Conservation (phyloP, 2,329 filamentous ascomycete genomes). For the Trichoderma endophyticum region DNA sequence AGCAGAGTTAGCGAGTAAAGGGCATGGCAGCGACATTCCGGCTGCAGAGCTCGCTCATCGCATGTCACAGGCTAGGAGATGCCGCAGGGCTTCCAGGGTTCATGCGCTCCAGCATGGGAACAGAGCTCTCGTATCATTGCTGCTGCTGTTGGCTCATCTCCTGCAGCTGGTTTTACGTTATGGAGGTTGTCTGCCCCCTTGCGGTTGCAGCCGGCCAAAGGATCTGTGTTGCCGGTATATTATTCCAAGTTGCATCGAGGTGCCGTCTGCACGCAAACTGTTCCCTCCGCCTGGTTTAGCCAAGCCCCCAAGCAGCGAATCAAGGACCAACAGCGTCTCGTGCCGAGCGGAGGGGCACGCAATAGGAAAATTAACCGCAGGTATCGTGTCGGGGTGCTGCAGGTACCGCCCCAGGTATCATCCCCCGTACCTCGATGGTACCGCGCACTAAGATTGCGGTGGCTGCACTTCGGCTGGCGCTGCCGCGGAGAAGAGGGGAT, state of each 20-base stretch:
- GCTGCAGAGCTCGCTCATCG: not conserved
- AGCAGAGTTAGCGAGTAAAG: not conserved
- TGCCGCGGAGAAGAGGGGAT: not conserved
- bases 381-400: not conserved
- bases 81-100: not conserved
- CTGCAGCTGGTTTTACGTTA: not conserved
- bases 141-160: not conserved
- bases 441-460: slow-evolving; percentile 1
- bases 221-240: not conserved
- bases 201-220: not conserved
- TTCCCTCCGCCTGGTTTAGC: not conserved
- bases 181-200: not conserved
- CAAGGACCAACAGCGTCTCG: not conserved
- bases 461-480: slow-evolving; percentile 6
- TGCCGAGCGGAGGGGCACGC: slow-evolving; percentile 5
- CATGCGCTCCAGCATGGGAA: not conserved
- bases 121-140: not conserved
- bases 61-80: not conserved
- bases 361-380: slow-evolving; percentile 7
- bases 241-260: not conserved
- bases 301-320: not conserved
- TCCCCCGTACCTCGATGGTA: not conserved
- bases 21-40: not conserved
- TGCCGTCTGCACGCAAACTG: not conserved
- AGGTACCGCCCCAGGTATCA: not conserved